phyloP scores from a whole-genome alignment of 495 filamentous ascomycete genomes.

The Hypoxylon rickii region DNA sequence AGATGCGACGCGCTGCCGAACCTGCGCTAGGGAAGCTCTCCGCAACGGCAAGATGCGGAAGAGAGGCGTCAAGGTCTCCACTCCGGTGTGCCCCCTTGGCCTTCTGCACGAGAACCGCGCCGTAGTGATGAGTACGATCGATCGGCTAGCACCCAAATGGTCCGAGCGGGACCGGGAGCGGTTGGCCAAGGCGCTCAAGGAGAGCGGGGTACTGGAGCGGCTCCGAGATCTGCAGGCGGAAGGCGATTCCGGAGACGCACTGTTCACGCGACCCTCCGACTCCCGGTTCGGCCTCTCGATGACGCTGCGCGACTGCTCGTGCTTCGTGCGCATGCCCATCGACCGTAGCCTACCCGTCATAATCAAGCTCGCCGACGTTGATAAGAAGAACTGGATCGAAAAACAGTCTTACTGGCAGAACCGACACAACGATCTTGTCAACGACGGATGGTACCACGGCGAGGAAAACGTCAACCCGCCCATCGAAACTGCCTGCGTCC shows the following conservation, averaged over 20 bases:
- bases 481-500: constrained; percentile 31
- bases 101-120: constrained; percentile 38
- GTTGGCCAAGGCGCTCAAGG: constrained; percentile 24
- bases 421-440: constrained; percentile 64
- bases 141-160: constrained; percentile 39
- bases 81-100: constrained; percentile 44
- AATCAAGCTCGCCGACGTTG: constrained; percentile 82
- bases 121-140: constrained; percentile 43
- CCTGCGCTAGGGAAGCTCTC: constrained; percentile 76
- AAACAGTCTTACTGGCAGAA: constrained; percentile 77
- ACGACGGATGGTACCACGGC: constrained; percentile 75
- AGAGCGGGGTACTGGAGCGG: constrained; percentile 44
- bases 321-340: constrained; percentile 69
- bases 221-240: constrained; percentile 54
- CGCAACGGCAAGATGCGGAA: constrained; percentile 45
- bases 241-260: constrained; percentile 54
- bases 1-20: constrained; percentile 73
- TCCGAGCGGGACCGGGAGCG: constrained; percentile 25
- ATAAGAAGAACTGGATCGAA: constrained; percentile 75
- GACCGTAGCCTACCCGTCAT: constrained; percentile 56
- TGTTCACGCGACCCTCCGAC: constrained; percentile 39
- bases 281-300: constrained; percentile 63
- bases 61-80: constrained; percentile 17
- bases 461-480: constrained; percentile 43
- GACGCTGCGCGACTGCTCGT: constrained; percentile 87